A percentile compares a stretch with the other conserved stretches of the same genome.
These are phyloP conservation scores for Penicillium rolfsii DNA, from an alignment of 2,329 filamentous ascomycete genomes.

Conservation along the genomic window DNA sequence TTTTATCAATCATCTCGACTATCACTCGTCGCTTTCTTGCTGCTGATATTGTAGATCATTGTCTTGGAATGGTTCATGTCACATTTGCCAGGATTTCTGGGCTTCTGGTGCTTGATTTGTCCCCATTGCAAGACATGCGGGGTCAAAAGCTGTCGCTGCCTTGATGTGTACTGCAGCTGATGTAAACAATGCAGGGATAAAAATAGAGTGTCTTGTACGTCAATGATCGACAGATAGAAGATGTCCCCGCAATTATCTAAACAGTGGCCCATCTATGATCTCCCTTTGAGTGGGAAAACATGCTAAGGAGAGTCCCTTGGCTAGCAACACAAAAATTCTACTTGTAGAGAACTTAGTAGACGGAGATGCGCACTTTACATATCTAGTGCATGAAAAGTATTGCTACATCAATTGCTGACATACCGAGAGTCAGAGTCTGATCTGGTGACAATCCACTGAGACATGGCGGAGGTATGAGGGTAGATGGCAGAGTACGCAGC, in stretches of 20 bases:
- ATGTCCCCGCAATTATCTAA: neutral
- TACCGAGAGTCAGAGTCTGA: neutral
- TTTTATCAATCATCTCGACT: neutral
- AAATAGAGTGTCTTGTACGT: neutral
- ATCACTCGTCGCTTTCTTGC: neutral
- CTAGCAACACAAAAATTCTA: neutral
- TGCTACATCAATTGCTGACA: neutral
- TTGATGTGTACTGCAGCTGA: neutral
- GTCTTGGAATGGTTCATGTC: neutral
- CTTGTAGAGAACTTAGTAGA: neutral
- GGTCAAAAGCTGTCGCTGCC: neutral
- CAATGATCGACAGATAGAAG: neutral
- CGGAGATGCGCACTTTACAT: neutral
- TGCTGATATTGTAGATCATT: neutral
- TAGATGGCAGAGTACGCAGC: neutral
- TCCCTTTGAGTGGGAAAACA: neutral
- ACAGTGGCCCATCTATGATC: neutral
- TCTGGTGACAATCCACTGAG: neutral
- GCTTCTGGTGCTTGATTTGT: neutral
- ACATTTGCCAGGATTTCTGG: neutral
- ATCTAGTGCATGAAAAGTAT: no score
- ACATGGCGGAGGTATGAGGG: neutral
- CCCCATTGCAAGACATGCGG: neutral
- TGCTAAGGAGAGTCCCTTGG: neutral
- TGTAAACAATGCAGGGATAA: neutral